Percentiles rank a stretch among this genome's conserved stretches.
Evolutionary conservation across 768 basidiomycete species (phyloP).

Genomic region (Mycena maculata): DNA sequence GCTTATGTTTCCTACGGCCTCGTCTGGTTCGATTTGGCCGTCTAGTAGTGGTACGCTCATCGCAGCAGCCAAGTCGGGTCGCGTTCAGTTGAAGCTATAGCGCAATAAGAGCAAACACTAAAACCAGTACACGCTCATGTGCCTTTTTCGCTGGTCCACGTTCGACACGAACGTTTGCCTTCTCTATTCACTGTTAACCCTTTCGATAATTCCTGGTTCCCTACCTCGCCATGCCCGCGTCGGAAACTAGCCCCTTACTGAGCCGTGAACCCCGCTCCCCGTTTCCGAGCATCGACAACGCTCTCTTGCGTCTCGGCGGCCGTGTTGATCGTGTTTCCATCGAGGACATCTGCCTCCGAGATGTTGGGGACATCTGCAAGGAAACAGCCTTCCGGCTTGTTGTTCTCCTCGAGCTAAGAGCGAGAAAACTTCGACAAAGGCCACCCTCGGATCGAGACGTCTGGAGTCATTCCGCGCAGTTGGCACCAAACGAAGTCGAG

Average conservation of each 20-base stretch:
- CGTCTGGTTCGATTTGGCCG: conserved; percentile 91
- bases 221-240: conserved; percentile 10
- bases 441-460: conserved; percentile 41
- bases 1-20: conserved; percentile 47
- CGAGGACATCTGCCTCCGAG: conserved; percentile 37
- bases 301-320: conserved; percentile 35
- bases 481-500: conserved; percentile 38
- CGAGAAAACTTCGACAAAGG: conserved; percentile 34
- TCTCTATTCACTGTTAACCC: conserved; percentile 1
- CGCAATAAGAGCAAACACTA: conserved; percentile 1
- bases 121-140: background rate
- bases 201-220: background rate
- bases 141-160: background rate
- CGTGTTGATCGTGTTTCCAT: conserved; percentile 37
- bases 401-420: conserved; percentile 50
- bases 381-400: conserved; percentile 45
- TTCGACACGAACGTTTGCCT: conserved; percentile 22
- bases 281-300: conserved; percentile 33
- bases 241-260: conserved; percentile 41
- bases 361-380: conserved; percentile 30
- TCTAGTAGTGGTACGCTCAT: conserved; percentile 81
- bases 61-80: conserved; percentile 8
- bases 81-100: background rate
- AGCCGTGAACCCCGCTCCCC: background rate
- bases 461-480: conserved; percentile 58